Conservation (phyloP, 345 rosid genomes). For the Turritis glabra region DNA sequence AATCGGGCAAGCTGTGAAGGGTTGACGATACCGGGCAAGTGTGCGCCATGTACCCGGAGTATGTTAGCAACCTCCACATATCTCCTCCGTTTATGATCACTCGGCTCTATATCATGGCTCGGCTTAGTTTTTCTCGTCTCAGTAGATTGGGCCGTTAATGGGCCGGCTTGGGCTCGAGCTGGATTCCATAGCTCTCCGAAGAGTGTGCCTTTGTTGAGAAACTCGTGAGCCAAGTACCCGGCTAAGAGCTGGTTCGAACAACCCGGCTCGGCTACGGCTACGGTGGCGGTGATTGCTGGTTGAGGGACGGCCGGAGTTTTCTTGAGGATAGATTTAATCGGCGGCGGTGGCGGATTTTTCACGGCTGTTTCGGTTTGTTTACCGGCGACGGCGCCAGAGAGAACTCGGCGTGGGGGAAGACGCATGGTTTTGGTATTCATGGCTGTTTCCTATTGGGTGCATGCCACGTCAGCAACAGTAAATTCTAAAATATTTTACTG, state of each 20-base stretch:
- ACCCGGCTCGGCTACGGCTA: slow-evolving; percentile 23
- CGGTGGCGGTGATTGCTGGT: slow-evolving; percentile 14
- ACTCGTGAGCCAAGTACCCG: slow-evolving; percentile 84
- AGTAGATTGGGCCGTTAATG: slow-evolving; percentile 4
- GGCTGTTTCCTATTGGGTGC: slow-evolving; percentile 35
- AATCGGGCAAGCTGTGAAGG: slow-evolving; percentile 78
- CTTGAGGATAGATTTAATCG: slow-evolving; percentile 45
- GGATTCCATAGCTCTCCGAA: slow-evolving; percentile 66
- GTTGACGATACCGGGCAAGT: slow-evolving; percentile 73
- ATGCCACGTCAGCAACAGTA: slow-evolving; percentile 67
- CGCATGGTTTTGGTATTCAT: slow-evolving; percentile 88
- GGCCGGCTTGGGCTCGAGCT: slow-evolving; percentile 33
- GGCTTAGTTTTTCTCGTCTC: slow-evolving; percentile 34
- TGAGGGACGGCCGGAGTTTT: not conserved
- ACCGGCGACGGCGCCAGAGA: slow-evolving; percentile 33
- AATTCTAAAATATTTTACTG: slow-evolving; percentile 14
- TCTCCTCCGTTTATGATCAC: slow-evolving; percentile 41
- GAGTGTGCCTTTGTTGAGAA: slow-evolving; percentile 72
- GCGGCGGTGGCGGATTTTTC: slow-evolving; percentile 25
- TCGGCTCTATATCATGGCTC: slow-evolving; percentile 44
- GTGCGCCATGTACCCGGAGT: slow-evolving; percentile 68
- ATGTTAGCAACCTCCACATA: slow-evolving; percentile 71
- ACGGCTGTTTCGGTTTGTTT: slow-evolving; percentile 22
- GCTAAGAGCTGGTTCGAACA: slow-evolving; percentile 65
- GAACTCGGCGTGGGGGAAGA: slow-evolving; percentile 73